Conservation (phyloP, 2,329 filamentous ascomycete species). For the Dothideomycetes sp. region DNA sequence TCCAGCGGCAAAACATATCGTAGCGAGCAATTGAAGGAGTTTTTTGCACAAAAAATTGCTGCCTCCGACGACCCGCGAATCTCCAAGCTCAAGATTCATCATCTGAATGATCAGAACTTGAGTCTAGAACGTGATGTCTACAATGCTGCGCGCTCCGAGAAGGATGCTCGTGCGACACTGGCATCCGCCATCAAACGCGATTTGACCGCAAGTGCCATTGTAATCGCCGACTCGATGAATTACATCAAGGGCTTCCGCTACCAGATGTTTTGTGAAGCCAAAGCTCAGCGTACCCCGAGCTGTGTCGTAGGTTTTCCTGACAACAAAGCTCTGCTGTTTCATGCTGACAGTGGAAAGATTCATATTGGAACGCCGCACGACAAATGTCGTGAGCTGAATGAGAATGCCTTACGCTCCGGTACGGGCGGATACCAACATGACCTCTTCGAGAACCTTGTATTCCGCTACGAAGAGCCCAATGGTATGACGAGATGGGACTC, state of each 20-base stretch:
- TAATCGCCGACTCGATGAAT: constrained; percentile 71
- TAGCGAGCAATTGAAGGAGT: constrained; percentile 53
- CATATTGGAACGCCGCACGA: constrained; percentile 50
- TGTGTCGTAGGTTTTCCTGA: constrained; percentile 50
- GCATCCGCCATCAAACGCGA: constrained; percentile 72
- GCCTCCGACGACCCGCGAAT: constrained; percentile 37
- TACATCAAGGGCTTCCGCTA: constrained; percentile 90
- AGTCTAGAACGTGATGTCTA: constrained; percentile 64
- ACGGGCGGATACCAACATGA: constrained; percentile 43
- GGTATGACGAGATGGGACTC: constrained; percentile 78
- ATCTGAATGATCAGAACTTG: constrained; percentile 64
- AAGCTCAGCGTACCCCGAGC: constrained; percentile 65
- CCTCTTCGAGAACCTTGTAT: constrained; percentile 72
- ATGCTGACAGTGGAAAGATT: constrained; percentile 37
- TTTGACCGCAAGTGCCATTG: constrained; percentile 62
- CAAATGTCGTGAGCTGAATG: constrained; percentile 53
- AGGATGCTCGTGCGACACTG: constrained; percentile 67
- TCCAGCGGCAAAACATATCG: constrained; percentile 55
- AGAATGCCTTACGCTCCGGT: constrained; percentile 32
- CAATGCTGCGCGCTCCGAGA: constrained; percentile 68
- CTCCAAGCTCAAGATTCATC: constrained; percentile 54
- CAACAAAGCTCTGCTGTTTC: neutral
- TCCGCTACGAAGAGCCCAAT: constrained; percentile 79
- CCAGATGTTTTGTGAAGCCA: constrained; percentile 76
- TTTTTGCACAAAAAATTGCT: constrained; percentile 52